These are phyloP conservation scores for Linderina pennispora DNA, from an alignment of 192 early-diverging fungal genomes.

Conservation along the genomic window DNA sequence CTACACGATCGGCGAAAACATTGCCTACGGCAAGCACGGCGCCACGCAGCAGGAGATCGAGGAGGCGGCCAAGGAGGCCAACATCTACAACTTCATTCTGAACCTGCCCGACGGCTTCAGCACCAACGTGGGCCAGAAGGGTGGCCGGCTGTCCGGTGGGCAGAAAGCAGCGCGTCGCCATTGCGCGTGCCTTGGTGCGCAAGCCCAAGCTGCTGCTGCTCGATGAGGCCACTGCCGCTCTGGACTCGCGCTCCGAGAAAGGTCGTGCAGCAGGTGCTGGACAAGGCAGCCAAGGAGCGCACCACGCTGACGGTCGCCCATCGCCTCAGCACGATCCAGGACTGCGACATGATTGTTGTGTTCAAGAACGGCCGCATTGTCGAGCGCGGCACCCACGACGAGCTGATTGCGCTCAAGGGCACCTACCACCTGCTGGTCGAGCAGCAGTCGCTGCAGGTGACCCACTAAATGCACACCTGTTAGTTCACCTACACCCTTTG, in stretches of 20 bases:
- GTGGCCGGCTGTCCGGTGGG: slow-evolving; percentile 51
- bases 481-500: no score
- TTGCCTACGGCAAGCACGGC: slow-evolving; percentile 50
- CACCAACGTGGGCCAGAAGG: slow-evolving; percentile 61
- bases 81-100: slow-evolving; percentile 53
- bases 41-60: slow-evolving; percentile 46
- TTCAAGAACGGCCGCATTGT: slow-evolving; percentile 53
- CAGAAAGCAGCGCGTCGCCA: slow-evolving; percentile 60
- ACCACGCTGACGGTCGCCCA: slow-evolving; percentile 69
- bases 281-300: slow-evolving; percentile 58
- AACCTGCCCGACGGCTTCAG: slow-evolving; percentile 50
- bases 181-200: slow-evolving; percentile 58
- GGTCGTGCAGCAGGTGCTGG: slow-evolving; percentile 70
- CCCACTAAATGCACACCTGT: slow-evolving; percentile 10
- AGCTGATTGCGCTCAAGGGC: slow-evolving; percentile 52
- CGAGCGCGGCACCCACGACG: slow-evolving; percentile 61
- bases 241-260: slow-evolving; percentile 74
- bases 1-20: slow-evolving; percentile 54
- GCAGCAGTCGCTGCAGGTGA: slow-evolving; percentile 53
- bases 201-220: slow-evolving; percentile 65
- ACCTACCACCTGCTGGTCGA: slow-evolving; percentile 56
- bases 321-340: slow-evolving; percentile 34
- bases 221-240: slow-evolving; percentile 75
- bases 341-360: slow-evolving; percentile 63
- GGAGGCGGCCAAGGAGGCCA: slow-evolving; percentile 46